Evolutionary conservation across 164 flowering plant genomes (phyloP), one percentile per base, ranked within the genome.

Genomic region (Santalum album): DNA sequence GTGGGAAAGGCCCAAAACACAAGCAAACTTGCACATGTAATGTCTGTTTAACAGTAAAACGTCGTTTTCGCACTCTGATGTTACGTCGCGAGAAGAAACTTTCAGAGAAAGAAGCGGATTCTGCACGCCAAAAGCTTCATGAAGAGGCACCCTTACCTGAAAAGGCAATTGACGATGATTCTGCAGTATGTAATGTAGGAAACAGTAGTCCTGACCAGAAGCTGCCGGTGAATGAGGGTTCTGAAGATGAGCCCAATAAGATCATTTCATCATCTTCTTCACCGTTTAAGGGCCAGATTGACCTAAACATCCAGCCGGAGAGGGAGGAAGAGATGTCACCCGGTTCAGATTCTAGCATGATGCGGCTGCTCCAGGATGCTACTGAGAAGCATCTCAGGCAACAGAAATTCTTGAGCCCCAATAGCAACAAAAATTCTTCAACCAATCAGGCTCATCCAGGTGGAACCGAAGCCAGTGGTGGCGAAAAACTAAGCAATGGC

Each of bases 1-100:
- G 96, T 57, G 97, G 97, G 14, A 81, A 82, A 68, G 87, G 87
- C 46, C 84, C 82, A 23, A 90, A 85, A 68, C 97, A 87, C 69
- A 74, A 75, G 60, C 86, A 64, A 44, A 64, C 78, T 1, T 90
- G 98, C 67, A 80, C 81, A 0, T 90, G 98, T 65, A 75, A 70
- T 43, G 85, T 84, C 53, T 91, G 98, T 66, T 50, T 69, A 43
- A 78, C 82, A 1, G 83, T 87, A 36, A 86, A 72, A 75, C 80
- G 87, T 2, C 90, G 97, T 26, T 83, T 81, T 51, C 76, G 67
- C 19, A 87, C 94, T 16, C 66, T 86, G 21, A 83, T 80, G 90
- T 25, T 72, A 62, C 71, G 81, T 25, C 85, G 84, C 21, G 83
- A 80, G 63, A 84, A 75, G 69, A 75, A 78, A 46, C 82, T 76